A percentile compares a stretch with the other conserved stretches of the same genome.
Conservation (phyloP, 1,284 basidiomycete species). For the Waitea zeae region DNA sequence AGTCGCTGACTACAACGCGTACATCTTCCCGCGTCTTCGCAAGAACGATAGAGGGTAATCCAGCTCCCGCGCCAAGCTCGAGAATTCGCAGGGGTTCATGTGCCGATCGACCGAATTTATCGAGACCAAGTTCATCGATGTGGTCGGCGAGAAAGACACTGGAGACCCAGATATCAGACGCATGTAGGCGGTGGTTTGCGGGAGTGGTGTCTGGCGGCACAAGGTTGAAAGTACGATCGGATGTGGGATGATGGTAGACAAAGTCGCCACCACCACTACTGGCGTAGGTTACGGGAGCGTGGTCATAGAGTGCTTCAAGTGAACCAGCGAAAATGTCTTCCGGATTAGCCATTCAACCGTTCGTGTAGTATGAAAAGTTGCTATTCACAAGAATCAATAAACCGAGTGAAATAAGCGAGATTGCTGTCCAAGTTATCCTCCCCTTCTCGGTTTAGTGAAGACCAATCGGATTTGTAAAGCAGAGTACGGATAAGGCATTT, state of each 20-base stretch:
- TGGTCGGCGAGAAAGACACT: slow-evolving; percentile 50
- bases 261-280: slow-evolving; percentile 32
- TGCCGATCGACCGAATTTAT: slow-evolving; percentile 11
- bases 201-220: slow-evolving; percentile 44
- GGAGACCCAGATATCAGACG: slow-evolving; percentile 56
- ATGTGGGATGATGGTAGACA: slow-evolving; percentile 11
- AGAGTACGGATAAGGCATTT: too few relatives aligned
- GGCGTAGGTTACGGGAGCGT: slow-evolving; percentile 29
- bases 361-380: too few relatives aligned
- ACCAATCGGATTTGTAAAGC: too few relatives aligned
- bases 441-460: too few relatives aligned
- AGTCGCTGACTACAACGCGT: slow-evolving; percentile 42
- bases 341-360: too few relatives aligned
- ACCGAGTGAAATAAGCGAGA: too few relatives aligned
- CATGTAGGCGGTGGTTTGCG: slow-evolving; percentile 56
- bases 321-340: slow-evolving; percentile 50
- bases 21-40: slow-evolving; percentile 25
- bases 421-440: too few relatives aligned
- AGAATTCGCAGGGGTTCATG: slow-evolving; percentile 24
- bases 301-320: slow-evolving; percentile 40
- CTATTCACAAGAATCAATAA: too few relatives aligned
- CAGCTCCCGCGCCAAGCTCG: slow-evolving; percentile 57
- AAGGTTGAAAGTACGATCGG: slow-evolving; percentile 15
- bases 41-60: slow-evolving; percentile 50
- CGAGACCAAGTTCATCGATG: slow-evolving; percentile 24